Evolutionary conservation across 73 alveolate species (phyloP).

Genomic region (Vitrella brassicaformis): DNA sequence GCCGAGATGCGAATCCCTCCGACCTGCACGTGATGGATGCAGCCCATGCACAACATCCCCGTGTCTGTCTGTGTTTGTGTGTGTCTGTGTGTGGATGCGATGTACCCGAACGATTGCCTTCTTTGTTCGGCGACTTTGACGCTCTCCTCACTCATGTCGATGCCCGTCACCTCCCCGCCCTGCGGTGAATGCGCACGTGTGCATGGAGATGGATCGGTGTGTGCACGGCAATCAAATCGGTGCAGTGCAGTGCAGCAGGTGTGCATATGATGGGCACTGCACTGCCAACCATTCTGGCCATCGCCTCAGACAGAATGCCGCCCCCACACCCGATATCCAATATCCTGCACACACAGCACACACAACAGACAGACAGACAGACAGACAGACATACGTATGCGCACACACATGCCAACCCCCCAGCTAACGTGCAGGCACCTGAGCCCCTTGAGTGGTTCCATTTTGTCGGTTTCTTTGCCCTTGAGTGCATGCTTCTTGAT

Average conservation of each 20-base stretch:
- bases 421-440: not conserved
- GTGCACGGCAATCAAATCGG: constrained; percentile 16
- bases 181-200: not conserved
- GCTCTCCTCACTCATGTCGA: constrained; percentile 54
- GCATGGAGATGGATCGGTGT: no score
- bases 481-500: not conserved
- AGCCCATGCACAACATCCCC: no score
- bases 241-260: not conserved
- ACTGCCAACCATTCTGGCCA: constrained; percentile 42
- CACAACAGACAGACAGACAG: not conserved
- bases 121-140: constrained; percentile 42
- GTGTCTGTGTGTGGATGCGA: no score
- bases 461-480: no score
- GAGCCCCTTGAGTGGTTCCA: not conserved
- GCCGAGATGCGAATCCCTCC: no score
- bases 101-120: no score
- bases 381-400: not conserved
- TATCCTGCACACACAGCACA: constrained; percentile 3
- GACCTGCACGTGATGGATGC: no score
- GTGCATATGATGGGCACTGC: not conserved
- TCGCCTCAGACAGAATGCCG: constrained; percentile 56
- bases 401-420: not conserved
- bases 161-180: constrained; percentile 56
- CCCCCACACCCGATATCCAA: constrained; percentile 77
- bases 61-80: no score